Base-by-base conservation (phyloP, 257 asterid genomes). In the Salvia splendens region DNA sequence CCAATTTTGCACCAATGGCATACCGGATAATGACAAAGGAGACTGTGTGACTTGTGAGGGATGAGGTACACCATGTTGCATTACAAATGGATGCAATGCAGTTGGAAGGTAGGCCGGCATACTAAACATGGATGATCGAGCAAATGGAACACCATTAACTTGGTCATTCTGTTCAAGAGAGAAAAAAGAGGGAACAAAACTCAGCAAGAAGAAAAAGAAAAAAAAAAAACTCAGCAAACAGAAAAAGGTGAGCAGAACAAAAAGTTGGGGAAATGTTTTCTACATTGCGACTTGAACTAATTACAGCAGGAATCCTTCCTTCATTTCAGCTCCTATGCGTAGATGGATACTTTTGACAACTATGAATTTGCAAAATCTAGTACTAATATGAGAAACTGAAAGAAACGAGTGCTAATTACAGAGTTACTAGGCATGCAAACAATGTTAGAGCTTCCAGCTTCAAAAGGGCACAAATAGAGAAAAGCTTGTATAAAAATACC, bases 1-100 rank as follows among this genome's bases (percentile, higher is more conserved):
- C 95, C 94, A 88, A 69, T 78, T 87, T 59, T 85, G 97, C 78
- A 82, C 64, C 36, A 91, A 67, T 8, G 93, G 42, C 65, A 84
- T 68, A 15, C 83, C 77, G 38, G 96, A 78, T 61, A 70, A 76
- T 0, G 96, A 56, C 65, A 81, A 84, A 56, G 79, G 89, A 76
- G 90, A 74, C 50, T 88, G 91, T 15, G 76, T 52, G 20, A 76
- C 70, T 40, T 83, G 85, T 49, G 95, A 75, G 42, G 88, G 80
- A 70, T 82, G 91, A n/a, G 95, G 86, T 12, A 83, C 75, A 12
- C 90, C 94, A 59, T 84, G 97, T 65, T 85, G 97, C 86, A 91
- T 71, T 48, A 84, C 75, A 78, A 78, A 88, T 67, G 96, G 89
- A 80, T 89, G 95, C 81, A 91, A 54, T n/a, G 94, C 82, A 46